Conservation (phyloP, 1,284 basidiomycete genomes). For the Sparassis latifolia region DNA sequence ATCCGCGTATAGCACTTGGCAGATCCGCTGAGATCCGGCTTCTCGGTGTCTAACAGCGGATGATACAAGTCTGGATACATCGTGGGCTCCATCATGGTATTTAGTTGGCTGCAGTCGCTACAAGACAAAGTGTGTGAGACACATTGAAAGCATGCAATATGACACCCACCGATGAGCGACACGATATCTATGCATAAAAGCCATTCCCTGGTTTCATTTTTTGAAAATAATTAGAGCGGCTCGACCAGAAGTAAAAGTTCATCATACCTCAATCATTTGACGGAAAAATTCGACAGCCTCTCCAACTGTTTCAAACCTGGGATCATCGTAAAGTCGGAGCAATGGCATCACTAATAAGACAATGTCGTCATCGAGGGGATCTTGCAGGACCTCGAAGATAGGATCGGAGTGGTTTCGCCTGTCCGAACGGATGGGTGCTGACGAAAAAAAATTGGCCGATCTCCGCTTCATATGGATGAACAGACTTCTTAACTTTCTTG, state of each 20-base stretch:
- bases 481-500: neutral
- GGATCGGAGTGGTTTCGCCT: constrained; percentile 21
- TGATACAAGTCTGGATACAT: constrained; percentile 24
- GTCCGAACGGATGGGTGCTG: constrained; percentile 10
- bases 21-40: constrained; percentile 11
- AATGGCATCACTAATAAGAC: constrained; percentile 17
- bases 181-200: constrained; percentile 6
- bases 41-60: constrained; percentile 8
- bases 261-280: neutral
- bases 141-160: neutral
- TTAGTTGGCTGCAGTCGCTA: constrained; percentile 31
- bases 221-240: too few species aligned
- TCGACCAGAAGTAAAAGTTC: neutral
- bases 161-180: constrained; percentile 4
- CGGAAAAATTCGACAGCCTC: constrained; percentile 21
- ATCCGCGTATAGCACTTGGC: constrained; percentile 24
- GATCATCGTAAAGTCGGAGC: constrained; percentile 14
- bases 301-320: constrained; percentile 15
- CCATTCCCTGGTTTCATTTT: neutral
- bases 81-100: constrained; percentile 31
- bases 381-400: constrained; percentile 12
- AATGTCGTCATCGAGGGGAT: constrained; percentile 6
- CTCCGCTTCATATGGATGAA: constrained; percentile 7
- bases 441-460: constrained; percentile 13
- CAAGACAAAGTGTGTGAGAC: neutral